Conservation (phyloP, 257 asterid species). For the Marsdenia floribunda region DNA sequence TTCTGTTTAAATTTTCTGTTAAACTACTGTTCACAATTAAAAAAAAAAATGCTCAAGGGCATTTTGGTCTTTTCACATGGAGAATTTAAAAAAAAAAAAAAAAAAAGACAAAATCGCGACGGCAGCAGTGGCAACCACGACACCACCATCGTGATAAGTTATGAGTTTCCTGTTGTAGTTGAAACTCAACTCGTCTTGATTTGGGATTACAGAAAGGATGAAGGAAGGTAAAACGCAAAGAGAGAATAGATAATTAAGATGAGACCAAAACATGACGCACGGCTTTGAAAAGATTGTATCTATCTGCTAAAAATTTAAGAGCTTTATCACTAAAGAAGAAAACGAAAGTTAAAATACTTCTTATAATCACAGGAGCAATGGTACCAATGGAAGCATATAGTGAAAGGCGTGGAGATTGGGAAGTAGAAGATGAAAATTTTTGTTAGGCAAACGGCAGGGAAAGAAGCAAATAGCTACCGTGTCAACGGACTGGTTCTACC, state of each 20-base stretch:
- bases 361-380: slow-evolving; percentile 36
- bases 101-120: too few species aligned
- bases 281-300: slow-evolving; percentile 33
- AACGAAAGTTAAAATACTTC: slow-evolving; percentile 42
- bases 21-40: too few species aligned
- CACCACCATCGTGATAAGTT: slow-evolving; percentile 16
- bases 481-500: too few species aligned
- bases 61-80: too few species aligned
- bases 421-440: too few species aligned
- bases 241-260: slow-evolving; percentile 42
- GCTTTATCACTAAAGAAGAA: slow-evolving; percentile 48
- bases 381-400: too few species aligned
- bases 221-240: slow-evolving; percentile 53
- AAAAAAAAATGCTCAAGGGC: too few species aligned
- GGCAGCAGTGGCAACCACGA: slow-evolving; percentile 15
- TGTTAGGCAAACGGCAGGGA: too few species aligned
- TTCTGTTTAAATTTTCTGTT: too few species aligned
- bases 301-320: slow-evolving; percentile 31
- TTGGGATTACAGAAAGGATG: slow-evolving; percentile 29
- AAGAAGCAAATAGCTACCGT: too few species aligned
- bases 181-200: slow-evolving; percentile 7
- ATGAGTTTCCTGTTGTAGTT: slow-evolving; percentile 17
- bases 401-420: too few species aligned
- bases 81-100: too few species aligned
- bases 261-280: slow-evolving; percentile 42